Conservation (phyloP, 129 eudicot genomes). For the Pulicaria dysenterica region DNA sequence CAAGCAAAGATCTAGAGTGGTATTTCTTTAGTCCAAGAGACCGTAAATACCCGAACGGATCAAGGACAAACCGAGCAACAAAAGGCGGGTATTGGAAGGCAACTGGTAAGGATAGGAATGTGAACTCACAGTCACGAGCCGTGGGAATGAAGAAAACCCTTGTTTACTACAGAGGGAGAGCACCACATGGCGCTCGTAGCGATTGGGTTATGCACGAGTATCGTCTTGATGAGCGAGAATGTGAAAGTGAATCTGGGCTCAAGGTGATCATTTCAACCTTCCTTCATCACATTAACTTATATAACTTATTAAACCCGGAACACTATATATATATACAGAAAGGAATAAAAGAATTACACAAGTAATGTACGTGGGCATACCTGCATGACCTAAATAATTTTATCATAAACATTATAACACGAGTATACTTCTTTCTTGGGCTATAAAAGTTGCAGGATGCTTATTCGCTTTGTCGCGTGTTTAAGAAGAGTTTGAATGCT, state of each 20-base stretch:
- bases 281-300: not conserved
- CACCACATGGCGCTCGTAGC: slow-evolving; percentile 94
- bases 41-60: slow-evolving; percentile 92
- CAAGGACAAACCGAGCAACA: slow-evolving; percentile 93
- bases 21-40: slow-evolving; percentile 96
- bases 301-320: not conserved
- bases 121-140: slow-evolving; percentile 69
- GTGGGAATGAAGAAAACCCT: slow-evolving; percentile 99
- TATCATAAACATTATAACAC: slow-evolving; percentile 7
- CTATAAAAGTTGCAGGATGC: slow-evolving; percentile 68
- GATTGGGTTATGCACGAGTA: slow-evolving; percentile 99
- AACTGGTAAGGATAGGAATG: slow-evolving; percentile 91
- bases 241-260: slow-evolving; percentile 73
- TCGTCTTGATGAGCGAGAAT: slow-evolving; percentile 85
- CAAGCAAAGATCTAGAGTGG: slow-evolving; percentile 98
- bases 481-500: slow-evolving; percentile 80
- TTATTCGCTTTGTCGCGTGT: slow-evolving; percentile 88
- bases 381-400: not conserved
- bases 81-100: slow-evolving; percentile 98
- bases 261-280: slow-evolving; percentile 45
- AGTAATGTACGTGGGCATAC: no score
- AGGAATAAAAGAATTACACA: no score
- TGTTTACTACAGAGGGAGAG: slow-evolving; percentile 94
- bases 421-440: slow-evolving; percentile 8
- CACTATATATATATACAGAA: no score